phyloP scores from a whole-genome alignment of 2,329 filamentous ascomycete species.

The Xylaria sp. region DNA sequence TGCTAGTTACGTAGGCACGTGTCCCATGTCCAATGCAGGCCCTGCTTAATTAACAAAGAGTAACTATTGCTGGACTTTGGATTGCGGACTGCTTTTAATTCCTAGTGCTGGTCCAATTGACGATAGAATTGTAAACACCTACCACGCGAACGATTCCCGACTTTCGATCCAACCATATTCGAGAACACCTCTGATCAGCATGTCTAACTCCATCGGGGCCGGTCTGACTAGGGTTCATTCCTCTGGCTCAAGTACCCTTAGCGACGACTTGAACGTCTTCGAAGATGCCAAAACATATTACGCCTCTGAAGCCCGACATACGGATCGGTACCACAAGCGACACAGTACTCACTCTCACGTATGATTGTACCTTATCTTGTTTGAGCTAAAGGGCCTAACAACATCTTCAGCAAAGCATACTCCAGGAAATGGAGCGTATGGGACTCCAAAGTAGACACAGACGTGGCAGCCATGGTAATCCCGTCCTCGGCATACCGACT shows the following conservation, averaged over 20 bases:
- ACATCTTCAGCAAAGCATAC: conserved; percentile 59
- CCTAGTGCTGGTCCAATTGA: background rate
- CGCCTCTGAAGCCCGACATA: conserved; percentile 64
- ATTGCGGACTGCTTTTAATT: background rate
- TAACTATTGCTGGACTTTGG: background rate
- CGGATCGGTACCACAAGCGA: conserved; percentile 59
- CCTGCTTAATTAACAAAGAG: background rate
- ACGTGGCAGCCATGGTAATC: conserved; percentile 67
- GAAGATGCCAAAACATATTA: conserved; percentile 70
- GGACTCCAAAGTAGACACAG: conserved; percentile 65
- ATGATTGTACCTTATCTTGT: conserved; percentile 30
- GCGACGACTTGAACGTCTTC: conserved; percentile 61
- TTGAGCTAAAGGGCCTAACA: conserved; percentile 43
- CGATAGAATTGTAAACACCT: background rate
- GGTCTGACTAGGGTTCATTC: conserved; percentile 33
- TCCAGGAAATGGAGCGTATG: conserved; percentile 63
- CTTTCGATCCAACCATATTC: background rate
- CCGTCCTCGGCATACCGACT: background rate
- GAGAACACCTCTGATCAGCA: conserved; percentile 25
- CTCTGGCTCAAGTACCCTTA: conserved; percentile 45
- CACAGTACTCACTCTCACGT: conserved; percentile 68
- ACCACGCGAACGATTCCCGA: background rate
- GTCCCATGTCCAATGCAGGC: background rate
- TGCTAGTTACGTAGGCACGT: background rate
- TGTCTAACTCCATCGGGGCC: conserved; percentile 42